phyloP scores from a whole-genome alignment of 2,329 filamentous ascomycete species.

The Calonectria henricotiae region DNA sequence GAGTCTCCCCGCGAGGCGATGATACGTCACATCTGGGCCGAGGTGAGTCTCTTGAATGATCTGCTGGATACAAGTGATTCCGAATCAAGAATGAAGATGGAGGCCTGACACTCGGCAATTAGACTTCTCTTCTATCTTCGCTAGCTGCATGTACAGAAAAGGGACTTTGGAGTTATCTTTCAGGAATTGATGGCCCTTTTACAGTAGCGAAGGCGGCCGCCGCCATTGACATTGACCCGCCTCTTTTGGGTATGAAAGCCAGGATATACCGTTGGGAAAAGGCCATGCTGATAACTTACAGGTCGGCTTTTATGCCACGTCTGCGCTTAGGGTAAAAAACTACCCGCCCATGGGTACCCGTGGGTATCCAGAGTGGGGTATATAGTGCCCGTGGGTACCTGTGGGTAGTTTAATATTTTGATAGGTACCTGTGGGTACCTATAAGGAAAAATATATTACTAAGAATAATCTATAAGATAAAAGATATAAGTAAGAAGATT shows the following conservation, averaged over 20 bases:
- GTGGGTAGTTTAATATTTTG: too few relatives aligned
- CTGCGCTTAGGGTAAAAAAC: too few relatives aligned
- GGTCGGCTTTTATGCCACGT: conserved; percentile 60
- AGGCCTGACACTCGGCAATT: not conserved
- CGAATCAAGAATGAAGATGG: not conserved
- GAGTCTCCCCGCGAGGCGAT: conserved; percentile 68
- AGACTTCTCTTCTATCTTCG: conserved; percentile 50
- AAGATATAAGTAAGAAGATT: too few relatives aligned
- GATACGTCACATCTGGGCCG: conserved; percentile 64
- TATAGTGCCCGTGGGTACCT: too few relatives aligned
- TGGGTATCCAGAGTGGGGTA: too few relatives aligned
- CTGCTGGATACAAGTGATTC: not conserved
- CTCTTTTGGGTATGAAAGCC: not conserved
- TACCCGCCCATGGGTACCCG: too few relatives aligned
- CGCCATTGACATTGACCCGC: conserved; percentile 5
- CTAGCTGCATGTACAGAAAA: conserved; percentile 56
- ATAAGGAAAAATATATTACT: too few relatives aligned
- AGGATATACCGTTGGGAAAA: not conserved
- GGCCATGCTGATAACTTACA: not conserved
- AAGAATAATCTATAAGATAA: too few relatives aligned
- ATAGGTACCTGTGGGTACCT: too few relatives aligned
- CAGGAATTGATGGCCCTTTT: conserved; percentile 53
- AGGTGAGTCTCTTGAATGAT: conserved; percentile 51
- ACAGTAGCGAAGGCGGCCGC: conserved; percentile 55
- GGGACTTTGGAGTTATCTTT: conserved; percentile 59